phyloP scores from a whole-genome alignment of 2,329 filamentous ascomycete genomes.

The Cladobotryum protrusum region DNA sequence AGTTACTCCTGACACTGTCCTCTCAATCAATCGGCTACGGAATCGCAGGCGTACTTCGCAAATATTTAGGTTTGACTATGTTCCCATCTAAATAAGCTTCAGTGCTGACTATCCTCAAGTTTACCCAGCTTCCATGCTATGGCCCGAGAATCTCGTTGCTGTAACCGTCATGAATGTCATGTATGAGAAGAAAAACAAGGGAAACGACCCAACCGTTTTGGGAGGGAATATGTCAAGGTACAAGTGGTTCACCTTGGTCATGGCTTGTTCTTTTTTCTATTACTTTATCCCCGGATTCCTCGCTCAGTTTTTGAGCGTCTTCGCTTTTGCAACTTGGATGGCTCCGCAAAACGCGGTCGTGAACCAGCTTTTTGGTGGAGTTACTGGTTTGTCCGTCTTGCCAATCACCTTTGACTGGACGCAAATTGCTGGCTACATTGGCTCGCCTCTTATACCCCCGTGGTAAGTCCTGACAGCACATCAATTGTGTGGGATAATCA shows the following conservation, averaged over 20 bases:
- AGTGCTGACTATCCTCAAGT: constrained; percentile 28
- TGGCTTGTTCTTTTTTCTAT: constrained; percentile 53
- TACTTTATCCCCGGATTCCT: constrained; percentile 66
- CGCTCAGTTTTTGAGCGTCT: constrained; percentile 62
- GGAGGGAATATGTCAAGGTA: constrained; percentile 63
- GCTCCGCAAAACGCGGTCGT: constrained; percentile 60
- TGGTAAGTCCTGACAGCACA: constrained; percentile 39
- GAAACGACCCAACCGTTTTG: constrained; percentile 43
- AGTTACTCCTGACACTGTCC: constrained; percentile 60
- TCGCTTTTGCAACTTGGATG: constrained; percentile 68
- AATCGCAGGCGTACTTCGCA: constrained; percentile 60
- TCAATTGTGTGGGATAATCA: not conserved
- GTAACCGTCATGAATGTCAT: constrained; percentile 66
- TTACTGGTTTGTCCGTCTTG: constrained; percentile 59
- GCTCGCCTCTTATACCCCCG: constrained; percentile 62
- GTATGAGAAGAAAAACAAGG: constrained; percentile 51
- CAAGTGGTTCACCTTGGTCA: constrained; percentile 55
- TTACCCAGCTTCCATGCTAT: constrained; percentile 66
- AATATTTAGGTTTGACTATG: constrained; percentile 47
- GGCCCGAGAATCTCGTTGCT: constrained; percentile 61
- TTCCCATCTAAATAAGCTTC: too few species aligned
- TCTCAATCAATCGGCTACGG: constrained; percentile 66
- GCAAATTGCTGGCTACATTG: constrained; percentile 61
- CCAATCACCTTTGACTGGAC: constrained; percentile 76
- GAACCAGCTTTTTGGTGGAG: constrained; percentile 68